These are phyloP conservation scores for Fonsecaea multimorphosa DNA, from an alignment of 2,329 filamentous ascomycete species.

Conservation along the genomic window DNA sequence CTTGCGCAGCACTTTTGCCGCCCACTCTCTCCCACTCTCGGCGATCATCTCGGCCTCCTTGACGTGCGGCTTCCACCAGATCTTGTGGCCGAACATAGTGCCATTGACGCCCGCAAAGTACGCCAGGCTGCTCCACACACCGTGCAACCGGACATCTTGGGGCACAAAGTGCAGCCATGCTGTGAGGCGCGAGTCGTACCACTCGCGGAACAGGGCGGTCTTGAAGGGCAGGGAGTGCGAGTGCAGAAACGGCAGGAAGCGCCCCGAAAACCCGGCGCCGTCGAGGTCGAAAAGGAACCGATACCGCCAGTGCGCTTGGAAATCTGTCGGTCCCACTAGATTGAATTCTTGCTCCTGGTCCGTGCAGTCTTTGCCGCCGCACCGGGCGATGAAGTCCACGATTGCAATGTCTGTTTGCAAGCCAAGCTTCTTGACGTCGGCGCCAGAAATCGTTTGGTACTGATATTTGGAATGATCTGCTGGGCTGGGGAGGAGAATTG, in stretches of 20 bases:
- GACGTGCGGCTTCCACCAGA: constrained; percentile 57
- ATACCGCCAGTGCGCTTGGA: constrained; percentile 67
- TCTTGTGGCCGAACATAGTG: constrained; percentile 53
- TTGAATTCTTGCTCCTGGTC: constrained; percentile 61
- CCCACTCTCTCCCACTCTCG: constrained; percentile 69
- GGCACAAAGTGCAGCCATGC: constrained; percentile 85
- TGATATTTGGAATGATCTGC: constrained; percentile 53
- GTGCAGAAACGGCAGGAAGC: constrained; percentile 68
- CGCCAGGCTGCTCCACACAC: constrained; percentile 72
- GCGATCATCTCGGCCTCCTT: constrained; percentile 70
- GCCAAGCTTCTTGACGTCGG: constrained; percentile 50
- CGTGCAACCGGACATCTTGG: constrained; percentile 74
- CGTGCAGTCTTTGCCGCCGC: constrained; percentile 59
- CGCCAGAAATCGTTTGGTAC: constrained; percentile 61
- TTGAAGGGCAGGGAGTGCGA: constrained; percentile 73
- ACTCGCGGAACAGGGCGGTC: constrained; percentile 74
- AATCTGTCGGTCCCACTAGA: constrained; percentile 53
- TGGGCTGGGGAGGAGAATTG: constrained; percentile 61
- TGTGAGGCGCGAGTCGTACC: constrained; percentile 75
- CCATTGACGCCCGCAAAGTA: constrained; percentile 69
- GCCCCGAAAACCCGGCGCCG: constrained; percentile 69
- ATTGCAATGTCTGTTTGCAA: constrained; percentile 67
- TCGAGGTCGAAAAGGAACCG: constrained; percentile 76
- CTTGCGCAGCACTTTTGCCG: constrained; percentile 64
- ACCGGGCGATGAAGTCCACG: constrained; percentile 63